These are phyloP conservation scores for Friedmanniomyces simplex DNA, from an alignment of 495 filamentous ascomycete species.

Conservation along the genomic window DNA sequence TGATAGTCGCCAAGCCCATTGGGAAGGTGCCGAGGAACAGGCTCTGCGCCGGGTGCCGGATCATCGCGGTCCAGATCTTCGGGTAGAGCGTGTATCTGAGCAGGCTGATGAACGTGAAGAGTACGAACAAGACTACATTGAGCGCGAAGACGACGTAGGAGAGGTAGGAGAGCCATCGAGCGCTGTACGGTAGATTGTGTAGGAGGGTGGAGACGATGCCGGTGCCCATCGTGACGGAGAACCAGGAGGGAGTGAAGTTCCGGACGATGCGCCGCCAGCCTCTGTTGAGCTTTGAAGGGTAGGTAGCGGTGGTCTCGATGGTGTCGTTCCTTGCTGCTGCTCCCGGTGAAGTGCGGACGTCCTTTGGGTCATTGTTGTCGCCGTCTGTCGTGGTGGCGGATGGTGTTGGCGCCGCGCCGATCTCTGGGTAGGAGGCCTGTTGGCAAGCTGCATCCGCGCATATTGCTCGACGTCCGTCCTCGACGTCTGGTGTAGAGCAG, in stretches of 20 bases:
- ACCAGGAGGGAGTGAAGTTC: conserved; percentile 32
- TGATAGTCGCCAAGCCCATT: conserved; percentile 53
- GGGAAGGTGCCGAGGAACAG: conserved; percentile 55
- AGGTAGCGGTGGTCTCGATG: background rate
- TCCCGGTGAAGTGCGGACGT: too few species aligned
- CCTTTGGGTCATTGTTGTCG: too few species aligned
- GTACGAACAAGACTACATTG: conserved; percentile 27
- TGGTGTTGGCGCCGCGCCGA: too few species aligned
- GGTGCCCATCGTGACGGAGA: conserved; percentile 33
- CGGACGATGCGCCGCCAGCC: conserved; percentile 30
- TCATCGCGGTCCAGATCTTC: conserved; percentile 48
- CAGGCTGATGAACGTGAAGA: conserved; percentile 37
- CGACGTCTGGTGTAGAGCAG: too few species aligned
- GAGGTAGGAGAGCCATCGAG: conserved; percentile 29
- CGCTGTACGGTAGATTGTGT: conserved; percentile 25
- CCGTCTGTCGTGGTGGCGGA: too few species aligned
- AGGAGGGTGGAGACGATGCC: conserved; percentile 29
- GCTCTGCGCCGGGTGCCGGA: conserved; percentile 46
- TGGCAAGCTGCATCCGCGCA: too few species aligned
- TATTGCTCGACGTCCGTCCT: too few species aligned
- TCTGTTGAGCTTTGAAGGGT: conserved; percentile 20
- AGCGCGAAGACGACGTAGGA: too few species aligned
- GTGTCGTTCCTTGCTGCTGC: too few species aligned
- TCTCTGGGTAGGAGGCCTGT: too few species aligned
- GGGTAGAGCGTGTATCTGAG: conserved; percentile 51